Evolutionary conservation across 495 filamentous ascomycete genomes (phyloP).

Genomic region (Neurospora pannonica): DNA sequence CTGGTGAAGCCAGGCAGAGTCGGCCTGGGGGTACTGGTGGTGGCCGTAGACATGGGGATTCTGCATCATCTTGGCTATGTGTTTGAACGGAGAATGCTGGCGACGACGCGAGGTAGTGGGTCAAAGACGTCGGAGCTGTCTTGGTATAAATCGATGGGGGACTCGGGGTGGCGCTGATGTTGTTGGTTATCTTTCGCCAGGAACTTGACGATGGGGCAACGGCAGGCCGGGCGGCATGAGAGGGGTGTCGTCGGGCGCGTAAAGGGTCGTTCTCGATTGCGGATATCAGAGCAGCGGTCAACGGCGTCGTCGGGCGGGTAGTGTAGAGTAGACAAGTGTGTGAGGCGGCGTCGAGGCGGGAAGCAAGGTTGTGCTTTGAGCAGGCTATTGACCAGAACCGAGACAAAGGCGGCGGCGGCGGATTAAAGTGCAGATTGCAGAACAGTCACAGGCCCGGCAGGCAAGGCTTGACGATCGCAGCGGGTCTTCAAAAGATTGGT

Average conservation of each 20-base stretch:
- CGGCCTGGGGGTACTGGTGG: conserved; percentile 68
- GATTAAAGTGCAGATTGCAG: neutral
- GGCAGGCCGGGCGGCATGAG: conserved; percentile 20
- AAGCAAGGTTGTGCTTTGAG: neutral
- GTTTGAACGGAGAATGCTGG: neutral
- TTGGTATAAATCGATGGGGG: neutral
- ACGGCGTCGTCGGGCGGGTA: neutral
- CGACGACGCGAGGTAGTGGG: neutral
- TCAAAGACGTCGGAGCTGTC: neutral
- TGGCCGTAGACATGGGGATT: conserved; percentile 45
- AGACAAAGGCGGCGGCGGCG: neutral
- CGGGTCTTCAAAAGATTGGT: neutral
- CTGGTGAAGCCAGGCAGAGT: conserved; percentile 70
- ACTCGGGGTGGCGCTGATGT: neutral
- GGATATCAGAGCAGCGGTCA: neutral
- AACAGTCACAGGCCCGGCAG: neutral
- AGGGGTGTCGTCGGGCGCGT: neutral
- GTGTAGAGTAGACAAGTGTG: neutral
- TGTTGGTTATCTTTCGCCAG: conserved; percentile 9
- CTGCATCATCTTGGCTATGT: conserved; percentile 29
- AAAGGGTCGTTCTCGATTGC: neutral
- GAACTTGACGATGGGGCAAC: conserved; percentile 8
- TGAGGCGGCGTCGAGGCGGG: neutral
- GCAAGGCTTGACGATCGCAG: neutral
- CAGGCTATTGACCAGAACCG: neutral